Evolutionary conservation across 2,329 filamentous ascomycete genomes (phyloP).

Genomic region (Mariannaea sp.): DNA sequence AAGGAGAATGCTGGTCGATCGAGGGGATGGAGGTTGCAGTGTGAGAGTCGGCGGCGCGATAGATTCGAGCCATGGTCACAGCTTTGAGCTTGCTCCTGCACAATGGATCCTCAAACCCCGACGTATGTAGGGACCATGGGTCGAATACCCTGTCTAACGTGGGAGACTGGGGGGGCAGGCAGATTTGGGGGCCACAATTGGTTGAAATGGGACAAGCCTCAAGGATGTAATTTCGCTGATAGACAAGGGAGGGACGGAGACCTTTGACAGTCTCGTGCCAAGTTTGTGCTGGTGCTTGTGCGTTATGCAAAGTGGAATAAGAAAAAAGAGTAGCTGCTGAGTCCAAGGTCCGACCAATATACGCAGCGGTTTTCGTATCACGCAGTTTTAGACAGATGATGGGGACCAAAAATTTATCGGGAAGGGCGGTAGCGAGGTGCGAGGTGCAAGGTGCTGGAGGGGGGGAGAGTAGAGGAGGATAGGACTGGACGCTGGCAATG

Average conservation of each 20-base stretch:
- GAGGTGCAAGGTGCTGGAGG: too few species aligned
- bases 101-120: conserved; percentile 18
- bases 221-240: conserved; percentile 34
- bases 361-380: neutral
- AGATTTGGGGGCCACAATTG: conserved; percentile 28
- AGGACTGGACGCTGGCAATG: conserved; percentile 1
- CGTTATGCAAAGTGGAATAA: neutral
- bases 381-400: neutral
- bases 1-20: conserved; percentile 14
- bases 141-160: conserved; percentile 21
- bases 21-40: conserved; percentile 14
- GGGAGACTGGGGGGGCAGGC: conserved; percentile 23
- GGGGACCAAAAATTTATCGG: conserved; percentile 3
- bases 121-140: conserved; percentile 14
- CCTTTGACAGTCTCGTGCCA: conserved; percentile 3
- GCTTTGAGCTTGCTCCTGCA: conserved; percentile 15
- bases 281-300: conserved; percentile 2
- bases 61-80: conserved; percentile 32
- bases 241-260: conserved; percentile 27
- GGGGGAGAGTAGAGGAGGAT: conserved; percentile 3
- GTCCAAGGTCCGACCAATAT: neutral
- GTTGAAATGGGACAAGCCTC: conserved; percentile 20
- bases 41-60: conserved; percentile 18
- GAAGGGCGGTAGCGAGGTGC: neutral
- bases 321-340: neutral